Conservation (phyloP, 2,329 filamentous ascomycete genomes). For the Bertia moriformis region DNA sequence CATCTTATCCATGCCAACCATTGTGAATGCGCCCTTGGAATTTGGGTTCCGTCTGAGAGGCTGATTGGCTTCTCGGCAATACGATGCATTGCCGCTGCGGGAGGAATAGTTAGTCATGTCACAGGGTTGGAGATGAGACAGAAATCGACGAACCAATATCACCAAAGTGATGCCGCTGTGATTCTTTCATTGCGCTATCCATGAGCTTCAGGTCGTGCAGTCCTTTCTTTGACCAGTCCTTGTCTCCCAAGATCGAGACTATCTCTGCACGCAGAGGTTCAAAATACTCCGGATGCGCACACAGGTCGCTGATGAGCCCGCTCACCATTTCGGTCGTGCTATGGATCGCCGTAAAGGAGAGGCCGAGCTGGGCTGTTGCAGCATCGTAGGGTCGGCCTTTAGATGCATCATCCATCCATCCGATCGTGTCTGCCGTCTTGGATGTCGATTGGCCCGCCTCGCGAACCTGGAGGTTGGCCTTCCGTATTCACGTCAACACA, state of each 20-base stretch:
- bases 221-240: not conserved
- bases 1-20: not conserved
- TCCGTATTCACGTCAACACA: no score
- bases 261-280: conserved; percentile 8
- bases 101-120: not conserved
- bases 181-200: not conserved
- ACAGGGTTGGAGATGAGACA: not conserved
- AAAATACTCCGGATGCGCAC: conserved; percentile 3
- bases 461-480: no score
- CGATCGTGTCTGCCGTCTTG: conserved; percentile 7
- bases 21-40: not conserved
- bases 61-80: not conserved
- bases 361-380: conserved; percentile 6
- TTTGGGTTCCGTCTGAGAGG: not conserved
- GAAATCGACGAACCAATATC: not conserved
- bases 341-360: conserved; percentile 10
- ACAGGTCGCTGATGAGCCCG: conserved; percentile 9
- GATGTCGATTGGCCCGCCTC: not conserved
- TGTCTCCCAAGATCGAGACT: conserved; percentile 4
- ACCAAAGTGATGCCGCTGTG: not conserved
- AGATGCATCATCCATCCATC: conserved; percentile 11
- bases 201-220: not conserved
- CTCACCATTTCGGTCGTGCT: conserved; percentile 9
- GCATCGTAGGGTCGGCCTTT: conserved; percentile 8
- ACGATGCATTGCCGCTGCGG: not conserved